These are phyloP conservation scores for Boletus reticulatus DNA, from an alignment of 768 basidiomycete species.

Conservation along the genomic window DNA sequence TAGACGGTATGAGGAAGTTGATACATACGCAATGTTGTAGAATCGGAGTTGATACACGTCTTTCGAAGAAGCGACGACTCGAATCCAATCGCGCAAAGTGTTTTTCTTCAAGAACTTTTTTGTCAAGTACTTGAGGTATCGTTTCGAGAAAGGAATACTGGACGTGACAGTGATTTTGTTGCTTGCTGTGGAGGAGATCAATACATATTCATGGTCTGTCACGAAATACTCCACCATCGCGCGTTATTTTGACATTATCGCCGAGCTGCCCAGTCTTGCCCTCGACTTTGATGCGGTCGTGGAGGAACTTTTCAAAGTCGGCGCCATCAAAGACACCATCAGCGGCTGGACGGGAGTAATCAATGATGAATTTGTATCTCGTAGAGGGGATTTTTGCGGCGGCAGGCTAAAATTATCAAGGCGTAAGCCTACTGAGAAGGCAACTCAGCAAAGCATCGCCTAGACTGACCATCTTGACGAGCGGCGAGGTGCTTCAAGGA, in stretches of 20 bases:
- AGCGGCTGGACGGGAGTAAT: conserved; percentile 80
- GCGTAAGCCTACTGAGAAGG: conserved; percentile 89
- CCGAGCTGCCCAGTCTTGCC: conserved; percentile 91
- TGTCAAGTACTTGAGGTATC: conserved; percentile 97
- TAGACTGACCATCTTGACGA: conserved; percentile 69
- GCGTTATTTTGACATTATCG: conserved; percentile 81
- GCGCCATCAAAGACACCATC: conserved; percentile 62
- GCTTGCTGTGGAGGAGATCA: conserved; percentile 46
- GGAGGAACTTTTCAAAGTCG: conserved; percentile 83
- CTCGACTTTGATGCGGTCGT: conserved; percentile 92
- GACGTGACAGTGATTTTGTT: conserved; percentile 84
- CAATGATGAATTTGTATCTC: conserved; percentile 80
- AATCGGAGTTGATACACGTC: conserved; percentile 93
- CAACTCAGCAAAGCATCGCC: conserved; percentile 84
- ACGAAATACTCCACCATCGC: conserved; percentile 63
- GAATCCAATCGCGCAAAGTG: conserved; percentile 93
- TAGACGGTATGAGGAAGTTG: neutral
- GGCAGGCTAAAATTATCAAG: conserved; percentile 50
- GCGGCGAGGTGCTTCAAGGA: neutral
- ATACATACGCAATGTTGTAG: conserved; percentile 85
- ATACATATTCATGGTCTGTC: neutral
- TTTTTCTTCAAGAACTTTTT: conserved; percentile 99
- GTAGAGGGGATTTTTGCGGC: conserved; percentile 48
- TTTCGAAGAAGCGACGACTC: conserved; percentile 92
- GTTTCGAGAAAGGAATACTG: conserved; percentile 90